Conservation (phyloP, 1,284 basidiomycete genomes). For the Polyporus tsugae region DNA sequence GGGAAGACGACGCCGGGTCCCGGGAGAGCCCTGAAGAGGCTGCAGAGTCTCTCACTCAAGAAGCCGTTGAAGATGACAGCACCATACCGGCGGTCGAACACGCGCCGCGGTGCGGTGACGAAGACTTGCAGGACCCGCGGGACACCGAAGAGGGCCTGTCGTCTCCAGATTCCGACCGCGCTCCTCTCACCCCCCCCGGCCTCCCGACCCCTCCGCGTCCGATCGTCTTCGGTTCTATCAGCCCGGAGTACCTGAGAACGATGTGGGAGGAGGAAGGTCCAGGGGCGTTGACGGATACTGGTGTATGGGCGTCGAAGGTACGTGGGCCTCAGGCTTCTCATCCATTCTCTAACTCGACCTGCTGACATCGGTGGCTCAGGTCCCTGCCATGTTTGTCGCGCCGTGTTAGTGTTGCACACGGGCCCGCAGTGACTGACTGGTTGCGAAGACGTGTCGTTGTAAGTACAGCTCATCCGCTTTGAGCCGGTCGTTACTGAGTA, state of each 20-base stretch:
- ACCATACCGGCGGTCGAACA: too few species aligned
- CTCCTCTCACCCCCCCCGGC: neutral
- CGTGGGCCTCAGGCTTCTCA: neutral
- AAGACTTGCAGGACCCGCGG: too few species aligned
- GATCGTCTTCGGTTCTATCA: neutral
- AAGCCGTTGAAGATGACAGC: too few species aligned
- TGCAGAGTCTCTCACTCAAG: too few species aligned
- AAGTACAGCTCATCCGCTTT: too few species aligned
- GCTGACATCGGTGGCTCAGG: neutral
- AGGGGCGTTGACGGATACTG: neutral
- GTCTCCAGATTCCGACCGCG: neutral
- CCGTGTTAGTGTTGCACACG: neutral
- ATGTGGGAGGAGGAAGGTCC: constrained; percentile 1
- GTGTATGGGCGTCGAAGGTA: neutral
- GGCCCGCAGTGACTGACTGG: too few species aligned
- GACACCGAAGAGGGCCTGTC: neutral
- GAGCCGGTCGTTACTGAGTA: too few species aligned
- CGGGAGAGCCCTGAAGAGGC: neutral
- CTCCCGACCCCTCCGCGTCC: neutral
- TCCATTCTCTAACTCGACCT: neutral
- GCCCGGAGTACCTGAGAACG: neutral
- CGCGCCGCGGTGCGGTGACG: too few species aligned
- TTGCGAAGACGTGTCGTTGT: too few species aligned
- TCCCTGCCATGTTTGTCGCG: neutral
- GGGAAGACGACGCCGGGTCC: neutral